A percentile compares a stretch with the other conserved stretches of the same genome.
Evolutionary conservation across 2,329 filamentous ascomycete genomes (phyloP).

Genomic region (Calonectria montana): DNA sequence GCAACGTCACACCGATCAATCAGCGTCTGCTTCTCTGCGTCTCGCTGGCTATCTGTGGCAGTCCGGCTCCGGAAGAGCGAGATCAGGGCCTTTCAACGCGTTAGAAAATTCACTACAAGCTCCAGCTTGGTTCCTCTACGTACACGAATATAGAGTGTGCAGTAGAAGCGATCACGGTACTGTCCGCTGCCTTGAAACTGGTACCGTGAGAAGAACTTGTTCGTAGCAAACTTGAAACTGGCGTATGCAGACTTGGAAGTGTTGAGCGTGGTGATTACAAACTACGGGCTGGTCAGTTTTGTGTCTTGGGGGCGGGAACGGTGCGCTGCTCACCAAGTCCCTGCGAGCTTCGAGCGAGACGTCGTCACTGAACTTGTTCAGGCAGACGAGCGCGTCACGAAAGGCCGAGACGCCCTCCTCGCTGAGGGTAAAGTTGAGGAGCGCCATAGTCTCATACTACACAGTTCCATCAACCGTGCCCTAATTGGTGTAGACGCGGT

Average conservation of each 20-base stretch:
- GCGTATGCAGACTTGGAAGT: conserved; percentile 85
- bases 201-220: conserved; percentile 79
- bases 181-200: conserved; percentile 68
- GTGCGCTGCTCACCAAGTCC: conserved; percentile 65
- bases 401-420: conserved; percentile 78
- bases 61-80: conserved; percentile 79
- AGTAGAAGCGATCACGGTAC: conserved; percentile 74
- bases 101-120: not conserved
- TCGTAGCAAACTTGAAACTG: conserved; percentile 74
- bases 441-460: conserved; percentile 55
- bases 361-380: conserved; percentile 83
- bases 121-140: conserved; percentile 20
- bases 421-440: conserved; percentile 79
- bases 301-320: too few species aligned
- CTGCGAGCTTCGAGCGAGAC: conserved; percentile 79
- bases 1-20: conserved; percentile 81
- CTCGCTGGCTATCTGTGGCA: conserved; percentile 66
- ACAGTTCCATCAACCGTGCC: not conserved
- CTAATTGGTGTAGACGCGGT: not conserved
- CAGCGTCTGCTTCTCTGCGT: conserved; percentile 73
- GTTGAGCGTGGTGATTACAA: conserved; percentile 80
- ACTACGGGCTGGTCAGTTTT: conserved; percentile 54
- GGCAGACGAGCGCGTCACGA: conserved; percentile 78
- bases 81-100: conserved; percentile 65
- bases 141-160: conserved; percentile 79